Conservation (phyloP, 108 stramenopile genomes). For the Asterionellopsis glacialis region DNA sequence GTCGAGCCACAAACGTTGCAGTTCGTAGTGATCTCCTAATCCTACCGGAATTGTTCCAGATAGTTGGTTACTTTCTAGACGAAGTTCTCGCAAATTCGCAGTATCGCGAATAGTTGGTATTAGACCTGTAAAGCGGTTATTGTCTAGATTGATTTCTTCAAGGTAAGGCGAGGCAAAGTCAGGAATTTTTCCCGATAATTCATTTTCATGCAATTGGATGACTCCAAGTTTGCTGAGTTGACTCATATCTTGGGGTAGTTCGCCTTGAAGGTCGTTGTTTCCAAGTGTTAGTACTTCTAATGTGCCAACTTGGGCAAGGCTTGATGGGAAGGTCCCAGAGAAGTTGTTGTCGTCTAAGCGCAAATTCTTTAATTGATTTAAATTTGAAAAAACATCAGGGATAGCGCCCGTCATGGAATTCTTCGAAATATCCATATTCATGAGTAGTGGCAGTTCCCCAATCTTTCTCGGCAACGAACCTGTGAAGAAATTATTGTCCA, state of each 20-base stretch:
- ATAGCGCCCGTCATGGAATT: background rate
- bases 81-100: background rate
- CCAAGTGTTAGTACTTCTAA: background rate
- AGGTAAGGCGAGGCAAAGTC: background rate
- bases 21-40: background rate
- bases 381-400: background rate
- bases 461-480: background rate
- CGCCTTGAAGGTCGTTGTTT: background rate
- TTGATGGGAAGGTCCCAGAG: background rate
- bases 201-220: conserved; percentile 1
- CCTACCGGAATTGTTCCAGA: background rate
- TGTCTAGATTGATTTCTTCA: background rate
- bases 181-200: background rate
- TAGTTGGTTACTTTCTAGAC: background rate
- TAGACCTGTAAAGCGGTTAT: background rate
- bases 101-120: background rate
- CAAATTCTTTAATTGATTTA: background rate
- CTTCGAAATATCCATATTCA: background rate
- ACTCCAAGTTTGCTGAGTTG: background rate
- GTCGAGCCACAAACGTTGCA: background rate
- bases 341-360: background rate
- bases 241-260: background rate
- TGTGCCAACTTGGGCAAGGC: background rate
- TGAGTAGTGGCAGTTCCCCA: background rate
- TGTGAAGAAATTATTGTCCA: background rate